phyloP scores from a whole-genome alignment of 1,284 basidiomycete genomes.

The Puccinia horiana region DNA sequence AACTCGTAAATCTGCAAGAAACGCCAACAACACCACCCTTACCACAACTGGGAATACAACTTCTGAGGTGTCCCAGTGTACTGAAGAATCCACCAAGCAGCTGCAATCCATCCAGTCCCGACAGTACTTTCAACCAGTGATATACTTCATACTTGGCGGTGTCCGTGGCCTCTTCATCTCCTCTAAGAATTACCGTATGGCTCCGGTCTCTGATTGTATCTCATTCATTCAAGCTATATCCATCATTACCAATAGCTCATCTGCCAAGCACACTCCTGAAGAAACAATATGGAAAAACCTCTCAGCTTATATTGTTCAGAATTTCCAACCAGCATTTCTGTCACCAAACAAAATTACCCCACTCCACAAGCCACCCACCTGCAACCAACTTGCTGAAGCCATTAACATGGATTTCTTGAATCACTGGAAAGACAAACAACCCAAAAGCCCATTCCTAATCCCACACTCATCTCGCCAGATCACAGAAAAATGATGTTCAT shows the following conservation, averaged over 20 bases:
- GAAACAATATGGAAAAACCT: not conserved
- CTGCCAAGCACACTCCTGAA: not conserved
- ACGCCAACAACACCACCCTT: not conserved
- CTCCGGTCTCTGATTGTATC: no score
- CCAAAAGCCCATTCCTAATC: no score
- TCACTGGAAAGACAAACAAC: not conserved
- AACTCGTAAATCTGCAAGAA: no score
- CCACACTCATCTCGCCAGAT: no score
- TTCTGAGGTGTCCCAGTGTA: no score
- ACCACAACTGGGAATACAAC: no score
- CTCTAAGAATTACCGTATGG: not conserved
- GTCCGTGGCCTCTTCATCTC: not conserved
- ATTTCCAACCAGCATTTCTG: not conserved
- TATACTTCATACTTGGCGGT: not conserved
- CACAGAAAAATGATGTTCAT: no score
- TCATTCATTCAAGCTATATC: not conserved
- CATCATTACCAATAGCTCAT: not conserved
- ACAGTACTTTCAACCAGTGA: no score
- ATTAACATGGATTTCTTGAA: not conserved
- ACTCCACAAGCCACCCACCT: not conserved
- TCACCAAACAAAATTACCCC: not conserved
- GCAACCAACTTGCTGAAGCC: not conserved
- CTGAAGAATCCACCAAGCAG: no score
- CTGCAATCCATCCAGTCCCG: no score
- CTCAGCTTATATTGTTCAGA: not conserved